These are phyloP conservation scores for Trichophyton verrucosum DNA, from an alignment of 2,329 filamentous ascomycete species.

Conservation along the genomic window DNA sequence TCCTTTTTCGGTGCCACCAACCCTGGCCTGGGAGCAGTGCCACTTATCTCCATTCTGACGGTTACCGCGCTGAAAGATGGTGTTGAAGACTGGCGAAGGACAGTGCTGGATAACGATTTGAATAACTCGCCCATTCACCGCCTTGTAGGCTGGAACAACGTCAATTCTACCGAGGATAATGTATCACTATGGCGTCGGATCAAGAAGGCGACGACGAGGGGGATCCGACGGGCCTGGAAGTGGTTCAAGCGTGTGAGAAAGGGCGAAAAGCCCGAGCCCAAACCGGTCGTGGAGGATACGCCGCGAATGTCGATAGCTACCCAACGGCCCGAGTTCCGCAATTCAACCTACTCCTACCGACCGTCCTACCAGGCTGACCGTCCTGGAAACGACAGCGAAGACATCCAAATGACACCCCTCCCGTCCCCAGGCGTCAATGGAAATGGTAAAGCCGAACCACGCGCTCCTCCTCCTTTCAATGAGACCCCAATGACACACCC, in stretches of 20 bases:
- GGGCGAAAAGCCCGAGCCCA: constrained; percentile 30
- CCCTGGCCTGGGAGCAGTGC: constrained; percentile 78
- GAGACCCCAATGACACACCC: not conserved
- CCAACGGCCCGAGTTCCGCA: constrained; percentile 39
- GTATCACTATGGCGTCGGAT: constrained; percentile 73
- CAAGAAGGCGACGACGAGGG: constrained; percentile 73
- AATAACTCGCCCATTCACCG: constrained; percentile 95
- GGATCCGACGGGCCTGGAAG: constrained; percentile 43
- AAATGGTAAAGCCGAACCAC: not conserved
- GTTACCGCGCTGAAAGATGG: constrained; percentile 90
- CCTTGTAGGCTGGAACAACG: constrained; percentile 77
- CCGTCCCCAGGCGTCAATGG: constrained; percentile 48
- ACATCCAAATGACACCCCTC: constrained; percentile 93
- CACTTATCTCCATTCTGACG: constrained; percentile 79
- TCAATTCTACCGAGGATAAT: constrained; percentile 80
- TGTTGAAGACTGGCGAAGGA: constrained; percentile 88
- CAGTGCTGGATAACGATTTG: constrained; percentile 77
- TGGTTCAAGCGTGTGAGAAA: constrained; percentile 40
- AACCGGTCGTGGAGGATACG: constrained; percentile 26
- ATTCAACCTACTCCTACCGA: constrained; percentile 44
- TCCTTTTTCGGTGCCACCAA: constrained; percentile 88
- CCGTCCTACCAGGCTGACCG: constrained; percentile 41
- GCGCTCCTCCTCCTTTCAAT: not conserved
- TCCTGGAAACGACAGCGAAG: constrained; percentile 39
- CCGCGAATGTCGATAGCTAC: constrained; percentile 56